Evolutionary conservation across 2,329 filamentous ascomycete species (phyloP), one percentile per base, ranked within the genome.

Genomic region (Clarireedia homoeocarpa): DNA sequence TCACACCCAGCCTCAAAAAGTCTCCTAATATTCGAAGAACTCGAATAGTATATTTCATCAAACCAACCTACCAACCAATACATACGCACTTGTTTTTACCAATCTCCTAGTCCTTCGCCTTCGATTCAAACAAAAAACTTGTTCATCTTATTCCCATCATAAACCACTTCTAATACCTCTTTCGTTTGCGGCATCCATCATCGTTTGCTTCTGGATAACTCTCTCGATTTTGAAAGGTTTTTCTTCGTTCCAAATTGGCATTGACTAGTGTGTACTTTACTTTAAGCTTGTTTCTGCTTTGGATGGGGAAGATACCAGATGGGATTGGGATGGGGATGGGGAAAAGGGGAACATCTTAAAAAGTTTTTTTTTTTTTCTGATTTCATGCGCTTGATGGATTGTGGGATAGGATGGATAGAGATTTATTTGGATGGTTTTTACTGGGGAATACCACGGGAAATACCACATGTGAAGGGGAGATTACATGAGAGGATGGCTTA

Each of bases 161-260:
- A 49, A n/a, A 54, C 24, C 24, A 46, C n/a, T 39, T 53, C 48
- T 48, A 53, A 48, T 49, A 27, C 24, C 40, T 30, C 15, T 36
- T 36, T 17, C 34, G 27, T 48, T 30, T 15, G 39, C 38, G 23
- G 48, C 30, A 48, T 38, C 24, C 39, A 40, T 48, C 39, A 48
- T 48, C 9, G 30, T 20, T 54, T 48, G 23, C 30, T 15, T 27
- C 51, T 38, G 34, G 34, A 54, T 23, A 34, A 12, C 48, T 42
- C n/a, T 20, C n/a, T 20, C 17, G 15, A 20, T 14, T 42, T 42
- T 42, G 39, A 20, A 42, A n/a, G 15, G 10, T 42, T 42, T 42
- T 42, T 20, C 39, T 42, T 12, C 7, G 12, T 12, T 5, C 30
- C 10, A 4, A 34, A 34, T 12, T 3, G 27, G 7, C 7, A 7